These are phyloP conservation scores for Lichtheimia ramosa DNA, from an alignment of 371 early-diverging fungal genomes.

Conservation along the genomic window DNA sequence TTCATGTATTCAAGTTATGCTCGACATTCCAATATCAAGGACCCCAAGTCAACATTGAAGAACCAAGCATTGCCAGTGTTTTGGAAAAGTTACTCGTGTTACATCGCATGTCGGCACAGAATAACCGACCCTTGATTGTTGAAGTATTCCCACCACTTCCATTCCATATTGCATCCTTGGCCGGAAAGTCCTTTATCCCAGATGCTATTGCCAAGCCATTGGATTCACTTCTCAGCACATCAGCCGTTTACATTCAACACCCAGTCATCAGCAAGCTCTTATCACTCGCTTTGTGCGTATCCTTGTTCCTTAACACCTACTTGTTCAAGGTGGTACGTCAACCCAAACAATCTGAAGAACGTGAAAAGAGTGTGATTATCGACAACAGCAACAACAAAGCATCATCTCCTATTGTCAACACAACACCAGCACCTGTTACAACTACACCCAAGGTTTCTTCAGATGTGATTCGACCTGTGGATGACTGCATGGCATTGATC, in stretches of 20 bases:
- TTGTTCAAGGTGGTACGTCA: conserved; percentile 64
- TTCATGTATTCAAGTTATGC: conserved; percentile 74
- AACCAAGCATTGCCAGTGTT: conserved; percentile 36
- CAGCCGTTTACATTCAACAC: conserved; percentile 60
- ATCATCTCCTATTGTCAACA: neutral
- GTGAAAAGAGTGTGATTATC: conserved; percentile 9
- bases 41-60: conserved; percentile 44
- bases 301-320: conserved; percentile 66
- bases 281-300: conserved; percentile 52
- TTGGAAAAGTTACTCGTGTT: conserved; percentile 47
- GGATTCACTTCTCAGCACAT: conserved; percentile 46
- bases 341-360: conserved; percentile 35
- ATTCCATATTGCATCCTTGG: conserved; percentile 47
- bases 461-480: conserved; percentile 54
- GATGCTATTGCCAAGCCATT: conserved; percentile 45
- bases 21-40: conserved; percentile 56
- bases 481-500: conserved; percentile 63
- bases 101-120: conserved; percentile 39
- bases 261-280: conserved; percentile 67
- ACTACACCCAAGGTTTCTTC: conserved; percentile 16
- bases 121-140: conserved; percentile 53
- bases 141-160: conserved; percentile 64
- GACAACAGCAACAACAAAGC: neutral
- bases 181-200: conserved; percentile 24
- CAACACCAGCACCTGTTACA: conserved; percentile 8